Evolutionary conservation across 2,329 filamentous ascomycete species (phyloP), one percentile per base, ranked within the genome.

Genomic region (Curvularia hawaiiensis): DNA sequence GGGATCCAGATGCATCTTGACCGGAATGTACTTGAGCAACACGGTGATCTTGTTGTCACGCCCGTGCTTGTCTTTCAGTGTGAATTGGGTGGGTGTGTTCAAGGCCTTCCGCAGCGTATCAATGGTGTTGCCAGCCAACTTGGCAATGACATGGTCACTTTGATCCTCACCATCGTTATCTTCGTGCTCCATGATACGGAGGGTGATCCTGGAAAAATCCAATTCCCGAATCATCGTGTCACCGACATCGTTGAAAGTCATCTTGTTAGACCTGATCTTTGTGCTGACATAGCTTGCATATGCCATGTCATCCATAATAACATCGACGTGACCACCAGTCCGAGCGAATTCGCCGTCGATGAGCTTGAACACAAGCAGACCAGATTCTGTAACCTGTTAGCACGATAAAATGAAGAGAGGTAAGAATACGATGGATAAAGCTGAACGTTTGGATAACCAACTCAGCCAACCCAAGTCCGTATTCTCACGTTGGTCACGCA

Each of bases 141-240:
- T 92, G 12, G 92, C 91, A 65, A 97, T 83, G 30, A 90, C 87
- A 62, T 91, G 82, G 43, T 96, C 89, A 51, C 89, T 85, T 16
- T 84, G 79, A 40, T 84, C 88, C 47, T 90, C 86, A 22, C 88
- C 87, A 61, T 88, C 88, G 68, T 85, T 86, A 64, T 96, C 90
- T 16, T 86, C 83, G 74, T 92, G 92, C 70, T 94, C 90, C 43
- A 92, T 88, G 47, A 97, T 83, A 56, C 92, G 90, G 63, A 99
- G 84, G 0, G 93, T 98, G 57, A 99, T 87, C 64, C 90, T 90
- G 3, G 95, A 99, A 68, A 97, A 93, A 63, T 99, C 96, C n/a
- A 99, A 84, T 76, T 99, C 95, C 60, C 95, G 91, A 59, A 99
- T 90, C 78, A 99, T 92, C 52, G 92, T 95, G 77, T 99, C 95